A percentile compares a stretch with the other conserved stretches of the same genome.
Evolutionary conservation across 1,284 basidiomycete species (phyloP).

Genomic region (Puccinia sorghi): DNA sequence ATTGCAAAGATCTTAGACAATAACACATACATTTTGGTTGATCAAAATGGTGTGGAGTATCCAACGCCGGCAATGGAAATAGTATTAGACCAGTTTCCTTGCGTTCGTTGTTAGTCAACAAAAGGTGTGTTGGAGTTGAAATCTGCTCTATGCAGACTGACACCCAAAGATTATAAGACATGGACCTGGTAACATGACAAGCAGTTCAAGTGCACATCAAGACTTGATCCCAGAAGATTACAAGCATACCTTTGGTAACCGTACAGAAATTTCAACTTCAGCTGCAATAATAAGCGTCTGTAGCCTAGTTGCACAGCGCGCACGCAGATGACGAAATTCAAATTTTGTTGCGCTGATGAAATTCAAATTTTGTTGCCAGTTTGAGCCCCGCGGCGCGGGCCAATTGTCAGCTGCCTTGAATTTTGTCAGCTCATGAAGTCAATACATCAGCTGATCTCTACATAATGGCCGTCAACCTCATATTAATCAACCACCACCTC

Average conservation of each 20-base stretch:
- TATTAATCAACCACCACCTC: too few relatives aligned
- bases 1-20: background rate
- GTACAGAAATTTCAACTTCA: too few relatives aligned
- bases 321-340: background rate
- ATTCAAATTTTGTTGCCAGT: background rate
- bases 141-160: too few relatives aligned
- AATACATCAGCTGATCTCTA: background rate
- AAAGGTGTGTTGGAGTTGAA: background rate
- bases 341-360: background rate
- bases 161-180: too few relatives aligned
- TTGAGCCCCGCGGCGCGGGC: background rate
- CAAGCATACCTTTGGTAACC: too few relatives aligned
- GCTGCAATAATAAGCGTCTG: too few relatives aligned
- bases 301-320: too few relatives aligned
- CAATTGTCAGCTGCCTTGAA: constrained; percentile 3
- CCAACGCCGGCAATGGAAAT: background rate
- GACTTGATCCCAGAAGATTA: too few relatives aligned
- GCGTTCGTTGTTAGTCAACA: background rate
- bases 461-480: too few relatives aligned
- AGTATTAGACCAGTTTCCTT: background rate
- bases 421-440: constrained; percentile 2
- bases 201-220: too few relatives aligned
- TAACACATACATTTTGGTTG: background rate
- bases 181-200: too few relatives aligned
- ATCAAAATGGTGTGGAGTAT: background rate